Evolutionary conservation across 75 land plant species (phyloP), one percentile per base, ranked within the genome.

Genomic region (Cryptomeria japonica): DNA sequence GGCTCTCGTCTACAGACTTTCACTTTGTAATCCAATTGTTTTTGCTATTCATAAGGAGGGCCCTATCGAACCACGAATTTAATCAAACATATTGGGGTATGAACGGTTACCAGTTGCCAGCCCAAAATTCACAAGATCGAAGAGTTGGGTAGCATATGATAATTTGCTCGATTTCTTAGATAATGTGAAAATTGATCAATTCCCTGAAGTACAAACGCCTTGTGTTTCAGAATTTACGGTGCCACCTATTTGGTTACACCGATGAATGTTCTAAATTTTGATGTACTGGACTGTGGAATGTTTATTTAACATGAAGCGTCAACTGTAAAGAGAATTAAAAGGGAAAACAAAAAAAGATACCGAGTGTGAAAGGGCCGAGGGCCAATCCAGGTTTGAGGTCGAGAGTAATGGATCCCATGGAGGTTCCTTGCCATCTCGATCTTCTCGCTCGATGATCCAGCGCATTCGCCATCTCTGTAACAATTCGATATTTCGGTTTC

Each of bases 381-480:
- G 97, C 96, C 18, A 91, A 85, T 15, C 96, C 99, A 28, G 99
- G 99, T 39, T 95, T 92, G 82, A 97, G 94, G 90, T 97, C 99
- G 86, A 97, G 95, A 22, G 92, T 95, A 85, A 96, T 94, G 49
- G 95, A 92, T 31, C 95, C 95, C 97, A 97, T 97, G 83, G 95
- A 92, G 46, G 93, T 93, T 78, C 95, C 92, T 87, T 93, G 93
- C 89, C 93, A 93, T 86, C 95, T 87, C 28, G 70, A 64, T 84
- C 95, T 88, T 76, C 93, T 46, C 46, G 88, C n/a, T 22, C 70
- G 70, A 64, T 64, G 70, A 64, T 64, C 70, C 70, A 64, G 25
- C 8, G 28, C n/a, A 25, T 22, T 64, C 28, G 28, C 28, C 55
- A 51, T 51, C 55, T 51, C 55, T 51, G 55, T 51, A 51, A 51